phyloP scores from a whole-genome alignment of 441 rosid genomes.

The Erodium trifolium region DNA sequence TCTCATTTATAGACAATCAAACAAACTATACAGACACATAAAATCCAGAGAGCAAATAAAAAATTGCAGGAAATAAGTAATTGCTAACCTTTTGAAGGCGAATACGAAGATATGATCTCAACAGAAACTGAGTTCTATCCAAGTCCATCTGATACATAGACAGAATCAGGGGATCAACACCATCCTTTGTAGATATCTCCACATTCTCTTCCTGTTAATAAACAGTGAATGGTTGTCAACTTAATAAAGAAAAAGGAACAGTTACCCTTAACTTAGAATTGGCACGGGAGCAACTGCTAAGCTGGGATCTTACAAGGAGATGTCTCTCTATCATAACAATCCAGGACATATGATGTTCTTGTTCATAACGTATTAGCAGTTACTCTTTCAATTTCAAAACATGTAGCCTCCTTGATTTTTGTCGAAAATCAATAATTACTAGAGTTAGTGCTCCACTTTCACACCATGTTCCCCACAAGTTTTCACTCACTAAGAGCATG shows the following conservation, averaged over 20 bases:
- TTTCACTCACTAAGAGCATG: too few relatives aligned
- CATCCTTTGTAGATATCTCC: conserved; percentile 41
- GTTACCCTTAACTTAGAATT: background rate
- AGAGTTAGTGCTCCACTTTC: too few relatives aligned
- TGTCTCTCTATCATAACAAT: background rate
- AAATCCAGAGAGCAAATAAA: background rate
- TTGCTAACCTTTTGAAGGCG: conserved; percentile 64
- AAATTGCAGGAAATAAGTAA: background rate
- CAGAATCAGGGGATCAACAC: conserved; percentile 54
- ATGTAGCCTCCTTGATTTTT: too few relatives aligned
- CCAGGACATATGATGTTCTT: too few relatives aligned
- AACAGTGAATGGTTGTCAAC: conserved; percentile 6
- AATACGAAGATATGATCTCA: conserved; percentile 78
- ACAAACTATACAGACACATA: background rate
- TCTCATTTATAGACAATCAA: background rate
- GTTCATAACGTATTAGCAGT: too few relatives aligned
- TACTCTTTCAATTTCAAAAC: too few relatives aligned
- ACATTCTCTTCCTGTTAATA: conserved; percentile 58
- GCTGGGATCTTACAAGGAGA: background rate
- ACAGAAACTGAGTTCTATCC: conserved; percentile 65
- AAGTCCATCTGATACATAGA: conserved; percentile 85
- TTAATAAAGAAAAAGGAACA: background rate
- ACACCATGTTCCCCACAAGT: too few relatives aligned
- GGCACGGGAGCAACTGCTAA: background rate
- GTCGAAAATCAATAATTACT: too few relatives aligned